Base-by-base conservation (phyloP, 2,329 filamentous ascomycete species). In the Aspergillus brunneoviolaceus region DNA sequence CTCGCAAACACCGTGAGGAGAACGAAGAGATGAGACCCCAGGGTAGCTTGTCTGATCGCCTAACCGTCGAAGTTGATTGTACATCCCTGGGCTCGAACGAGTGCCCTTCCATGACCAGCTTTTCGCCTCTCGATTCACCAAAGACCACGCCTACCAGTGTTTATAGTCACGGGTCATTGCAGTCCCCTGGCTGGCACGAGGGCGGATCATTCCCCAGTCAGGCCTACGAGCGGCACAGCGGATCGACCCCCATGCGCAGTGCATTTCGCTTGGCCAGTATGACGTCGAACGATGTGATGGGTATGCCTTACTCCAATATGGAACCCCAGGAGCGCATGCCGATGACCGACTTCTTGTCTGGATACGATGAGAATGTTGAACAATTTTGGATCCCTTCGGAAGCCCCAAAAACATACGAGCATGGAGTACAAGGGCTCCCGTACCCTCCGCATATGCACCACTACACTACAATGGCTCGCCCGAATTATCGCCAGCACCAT, bases 71-170 rank as follows among this genome's bases (percentile, higher is more conserved):
- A 61, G 67, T 77, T 56, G 75, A 77, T 50, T 76, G 74, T 61
- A 72, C 69, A 35, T 75, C 74, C 39, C 60, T 76, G 63, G 73
- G 75, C 55, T 72, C 75, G 23, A 76, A 70, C 66, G 74, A 75
- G 57, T 77, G 75, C 60, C 75, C 75, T 5, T 76, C 74, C 19
- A 76, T 76, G 73, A 70, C 68, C 49, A 75, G 73, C 59, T 77
- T 76, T 62, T 77, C 75, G 19, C 73, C 74, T 57, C 67, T 76
- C 66, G 75, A 77, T 49, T 77, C 75, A 31, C 75, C 75, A 0
- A 77, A 73, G 19, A 74, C 73, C 2, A 77, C 75, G 2, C 74
- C 75, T 3, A 76, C 74, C 27, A 76, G 72, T 57, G 63, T 76
- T 25, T 76, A 76, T 60, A 76, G 75, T 60, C 74, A 76, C 56